phyloP scores from a whole-genome alignment of 805 yeast genomes.

The Candida coleopterorum region DNA sequence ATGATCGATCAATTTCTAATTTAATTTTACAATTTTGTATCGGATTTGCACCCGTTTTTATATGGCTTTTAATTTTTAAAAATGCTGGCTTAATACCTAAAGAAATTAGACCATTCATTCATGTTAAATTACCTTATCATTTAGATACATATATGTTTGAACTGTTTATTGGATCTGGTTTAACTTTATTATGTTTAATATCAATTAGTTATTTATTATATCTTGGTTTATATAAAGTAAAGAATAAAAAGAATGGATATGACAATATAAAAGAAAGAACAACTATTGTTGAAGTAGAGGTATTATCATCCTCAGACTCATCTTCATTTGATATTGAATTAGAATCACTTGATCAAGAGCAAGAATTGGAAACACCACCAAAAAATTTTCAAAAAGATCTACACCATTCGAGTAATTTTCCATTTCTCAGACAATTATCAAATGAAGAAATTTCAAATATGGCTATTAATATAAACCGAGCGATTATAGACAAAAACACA shows the following conservation, averaged over 20 bases:
- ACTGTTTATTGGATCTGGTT: slow-evolving; percentile 3
- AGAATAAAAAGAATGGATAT: too few relatives aligned
- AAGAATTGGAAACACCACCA: slow-evolving; percentile 2
- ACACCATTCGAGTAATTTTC: background rate
- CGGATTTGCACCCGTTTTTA: slow-evolving; percentile 49
- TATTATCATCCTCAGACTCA: background rate
- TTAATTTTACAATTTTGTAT: slow-evolving; percentile 40
- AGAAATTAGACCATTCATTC: slow-evolving; percentile 50
- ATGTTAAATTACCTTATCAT: slow-evolving; percentile 42
- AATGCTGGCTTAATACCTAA: slow-evolving; percentile 58
- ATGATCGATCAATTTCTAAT: slow-evolving; percentile 33
- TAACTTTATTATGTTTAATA: slow-evolving; percentile 3
- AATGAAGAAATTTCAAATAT: slow-evolving; percentile 1
- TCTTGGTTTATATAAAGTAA: slow-evolving; percentile 1
- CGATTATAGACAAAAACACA: background rate
- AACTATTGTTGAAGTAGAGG: background rate
- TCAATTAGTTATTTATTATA: slow-evolving; percentile 4
- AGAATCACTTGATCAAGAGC: background rate
- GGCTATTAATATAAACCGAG: slow-evolving; percentile 1
- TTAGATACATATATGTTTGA: slow-evolving; percentile 37
- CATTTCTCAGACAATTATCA: background rate
- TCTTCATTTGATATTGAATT: slow-evolving; percentile 6
- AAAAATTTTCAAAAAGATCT: background rate
- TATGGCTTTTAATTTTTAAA: slow-evolving; percentile 55
- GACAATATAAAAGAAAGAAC: background rate